These are phyloP conservation scores for Pogostemon cablin DNA, from an alignment of 257 asterid genomes.

Conservation along the genomic window DNA sequence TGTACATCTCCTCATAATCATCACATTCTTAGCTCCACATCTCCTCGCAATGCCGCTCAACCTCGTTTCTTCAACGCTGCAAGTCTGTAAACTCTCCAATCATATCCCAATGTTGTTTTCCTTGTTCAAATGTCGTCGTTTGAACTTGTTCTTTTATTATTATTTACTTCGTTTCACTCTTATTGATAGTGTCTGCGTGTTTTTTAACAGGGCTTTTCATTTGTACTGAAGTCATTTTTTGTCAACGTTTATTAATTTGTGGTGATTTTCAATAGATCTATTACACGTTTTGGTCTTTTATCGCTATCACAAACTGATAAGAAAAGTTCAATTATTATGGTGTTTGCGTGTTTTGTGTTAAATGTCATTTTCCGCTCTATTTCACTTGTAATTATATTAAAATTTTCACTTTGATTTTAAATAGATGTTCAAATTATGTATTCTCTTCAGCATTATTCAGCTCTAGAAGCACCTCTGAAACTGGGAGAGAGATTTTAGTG, in stretches of 20 bases:
- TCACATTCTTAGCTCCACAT: constrained; percentile 27
- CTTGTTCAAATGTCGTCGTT: neutral
- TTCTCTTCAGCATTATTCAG: constrained; percentile 64
- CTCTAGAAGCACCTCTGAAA: constrained; percentile 54
- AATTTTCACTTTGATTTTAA: constrained; percentile 12
- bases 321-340: neutral
- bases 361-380: neutral
- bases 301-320: neutral
- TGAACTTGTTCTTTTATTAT: neutral
- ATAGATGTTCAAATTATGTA: constrained; percentile 22
- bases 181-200: neutral
- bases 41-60: constrained; percentile 35
- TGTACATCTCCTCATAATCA: constrained; percentile 12
- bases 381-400: neutral
- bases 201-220: neutral
- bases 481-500: constrained; percentile 76
- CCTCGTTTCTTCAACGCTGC: constrained; percentile 37
- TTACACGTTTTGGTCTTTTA: neutral
- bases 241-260: neutral
- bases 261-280: constrained; percentile 16
- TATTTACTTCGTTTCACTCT: neutral
- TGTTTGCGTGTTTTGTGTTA: constrained; percentile 5
- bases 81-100: constrained; percentile 40
- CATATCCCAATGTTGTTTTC: neutral
- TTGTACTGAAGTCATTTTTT: neutral